Base-by-base conservation (phyloP, 1,284 basidiomycete species). In the Apiotrichum sp. region DNA sequence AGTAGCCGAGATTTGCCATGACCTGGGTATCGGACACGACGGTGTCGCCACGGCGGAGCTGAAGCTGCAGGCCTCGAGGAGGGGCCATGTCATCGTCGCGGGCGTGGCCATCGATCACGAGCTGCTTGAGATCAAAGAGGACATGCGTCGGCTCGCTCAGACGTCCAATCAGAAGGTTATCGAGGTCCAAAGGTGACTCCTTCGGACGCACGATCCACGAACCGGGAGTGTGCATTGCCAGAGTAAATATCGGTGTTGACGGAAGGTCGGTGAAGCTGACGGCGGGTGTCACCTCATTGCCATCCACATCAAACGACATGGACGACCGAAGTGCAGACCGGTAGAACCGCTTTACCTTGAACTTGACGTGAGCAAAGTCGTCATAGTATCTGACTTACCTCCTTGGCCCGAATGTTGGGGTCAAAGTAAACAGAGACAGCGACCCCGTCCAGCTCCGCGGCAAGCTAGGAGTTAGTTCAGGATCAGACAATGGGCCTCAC, bases 301-400 rank as follows among this genome's bases (percentile, higher is more conserved):
- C 91, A 47, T 83, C 72, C 13, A 82, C 77, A 62, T 89, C 84
- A 67, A 93, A 98, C 0, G 72, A 57, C 5, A 88, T 76, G 5
- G 75, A 71, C 10, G 84, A 78, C 1, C 81, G 75, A 2, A 93
- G 77, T 48, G 84, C 85, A 67, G 86, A 90, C 3, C 89, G 86
- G 72, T 96, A 97, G 78, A 97, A 98, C n/a, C 87, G 82, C 74
- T 95, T 96, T 43, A 98, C 77, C 1, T 93, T 92, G 45, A 97
- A 78, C 89, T 92, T 57, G 16, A 14, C 16, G 50, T 5, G 32
- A 11, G 10, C 22, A 42, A 49, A 52, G 5, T n/a, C 6, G 3
- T 35, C 14, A 3, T 7, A 29, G 16, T 3, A 32, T 45, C 42
- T 46, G 6, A 61, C 79, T 32, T 61, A 89, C 88, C 75, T 96